Percentiles rank a stretch among this genome's conserved stretches.
Conservation (phyloP, 306 rosid genomes). For the Cicer bijugum region DNA sequence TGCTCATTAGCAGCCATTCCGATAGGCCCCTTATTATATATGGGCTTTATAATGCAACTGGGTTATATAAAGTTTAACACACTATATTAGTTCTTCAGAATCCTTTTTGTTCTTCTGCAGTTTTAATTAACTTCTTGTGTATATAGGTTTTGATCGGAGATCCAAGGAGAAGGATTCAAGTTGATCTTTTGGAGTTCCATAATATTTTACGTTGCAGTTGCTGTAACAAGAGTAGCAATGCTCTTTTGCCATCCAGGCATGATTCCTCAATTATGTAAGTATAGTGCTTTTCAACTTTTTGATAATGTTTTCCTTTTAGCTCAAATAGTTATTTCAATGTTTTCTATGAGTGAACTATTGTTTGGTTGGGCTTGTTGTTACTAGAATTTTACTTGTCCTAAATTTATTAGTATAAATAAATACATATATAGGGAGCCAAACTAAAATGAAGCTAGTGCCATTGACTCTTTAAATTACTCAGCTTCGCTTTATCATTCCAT, state of each 20-base stretch:
- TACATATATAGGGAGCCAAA: slow-evolving; percentile 17
- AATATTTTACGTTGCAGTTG: slow-evolving; percentile 74
- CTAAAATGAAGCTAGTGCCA: slow-evolving; percentile 15
- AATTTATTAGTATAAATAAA: slow-evolving; percentile 19
- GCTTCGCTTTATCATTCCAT: slow-evolving; percentile 11
- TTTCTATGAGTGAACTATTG: background rate
- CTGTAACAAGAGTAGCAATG: slow-evolving; percentile 64
- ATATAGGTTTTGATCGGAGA: slow-evolving; percentile 82
- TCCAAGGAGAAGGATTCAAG: slow-evolving; percentile 87
- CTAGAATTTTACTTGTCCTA: slow-evolving; percentile 22
- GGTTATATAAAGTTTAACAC: slow-evolving; percentile 28
- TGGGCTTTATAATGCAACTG: slow-evolving; percentile 15
- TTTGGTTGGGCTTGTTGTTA: slow-evolving; percentile 12
- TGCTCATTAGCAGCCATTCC: slow-evolving; percentile 10
- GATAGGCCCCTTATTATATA: background rate
- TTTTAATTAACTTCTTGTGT: slow-evolving; percentile 34
- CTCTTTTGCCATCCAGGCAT: slow-evolving; percentile 67
- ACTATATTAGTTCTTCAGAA: slow-evolving; percentile 11
- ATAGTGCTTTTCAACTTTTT: slow-evolving; percentile 8
- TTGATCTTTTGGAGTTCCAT: slow-evolving; percentile 79
- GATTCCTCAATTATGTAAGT: slow-evolving; percentile 93
- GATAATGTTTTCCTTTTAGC: background rate
- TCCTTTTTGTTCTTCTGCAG: slow-evolving; percentile 27
- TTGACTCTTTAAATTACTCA: background rate
- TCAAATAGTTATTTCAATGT: slow-evolving; percentile 23